Percentiles rank a stretch among this genome's conserved stretches.
phyloP scores from a whole-genome alignment of 2,329 filamentous ascomycete species.

The Hymenoscyphus albidus region DNA sequence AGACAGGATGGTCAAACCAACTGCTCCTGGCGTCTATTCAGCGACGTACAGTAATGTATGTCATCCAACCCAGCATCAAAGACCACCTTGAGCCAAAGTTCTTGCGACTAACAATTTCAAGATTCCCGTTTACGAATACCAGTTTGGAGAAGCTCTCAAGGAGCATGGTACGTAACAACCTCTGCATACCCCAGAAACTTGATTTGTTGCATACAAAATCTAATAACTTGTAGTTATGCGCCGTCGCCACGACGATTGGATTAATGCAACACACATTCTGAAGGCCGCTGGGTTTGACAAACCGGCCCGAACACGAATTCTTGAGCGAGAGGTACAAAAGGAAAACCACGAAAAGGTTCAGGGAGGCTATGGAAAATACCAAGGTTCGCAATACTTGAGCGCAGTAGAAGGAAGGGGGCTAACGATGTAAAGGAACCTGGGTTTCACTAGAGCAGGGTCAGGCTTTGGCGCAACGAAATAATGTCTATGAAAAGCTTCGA shows the following conservation, averaged over 20 bases:
- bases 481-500: constrained; percentile 74
- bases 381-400: constrained; percentile 54
- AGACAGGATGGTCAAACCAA: constrained; percentile 33
- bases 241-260: constrained; percentile 88
- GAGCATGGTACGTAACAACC: constrained; percentile 57
- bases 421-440: constrained; percentile 70
- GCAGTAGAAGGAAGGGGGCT: constrained; percentile 12
- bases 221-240: constrained; percentile 64
- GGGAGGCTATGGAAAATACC: constrained; percentile 97
- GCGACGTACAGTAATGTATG: constrained; percentile 67
- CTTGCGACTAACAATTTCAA: constrained; percentile 38
- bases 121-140: constrained; percentile 94
- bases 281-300: constrained; percentile 98
- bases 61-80: background rate
- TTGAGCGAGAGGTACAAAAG: constrained; percentile 96
- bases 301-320: constrained; percentile 86
- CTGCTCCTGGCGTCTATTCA: constrained; percentile 51
- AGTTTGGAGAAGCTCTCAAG: constrained; percentile 72
- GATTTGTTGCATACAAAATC: background rate
- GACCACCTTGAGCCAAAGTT: background rate
- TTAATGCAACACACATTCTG: constrained; percentile 98
- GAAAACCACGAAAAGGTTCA: constrained; percentile 97
- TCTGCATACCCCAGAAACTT: no score
- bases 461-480: constrained; percentile 79
- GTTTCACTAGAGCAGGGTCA: constrained; percentile 83